Percentiles rank a stretch among this genome's conserved stretches.
Conservation (phyloP, 2,329 filamentous ascomycete genomes). For the Fusarium sp. region DNA sequence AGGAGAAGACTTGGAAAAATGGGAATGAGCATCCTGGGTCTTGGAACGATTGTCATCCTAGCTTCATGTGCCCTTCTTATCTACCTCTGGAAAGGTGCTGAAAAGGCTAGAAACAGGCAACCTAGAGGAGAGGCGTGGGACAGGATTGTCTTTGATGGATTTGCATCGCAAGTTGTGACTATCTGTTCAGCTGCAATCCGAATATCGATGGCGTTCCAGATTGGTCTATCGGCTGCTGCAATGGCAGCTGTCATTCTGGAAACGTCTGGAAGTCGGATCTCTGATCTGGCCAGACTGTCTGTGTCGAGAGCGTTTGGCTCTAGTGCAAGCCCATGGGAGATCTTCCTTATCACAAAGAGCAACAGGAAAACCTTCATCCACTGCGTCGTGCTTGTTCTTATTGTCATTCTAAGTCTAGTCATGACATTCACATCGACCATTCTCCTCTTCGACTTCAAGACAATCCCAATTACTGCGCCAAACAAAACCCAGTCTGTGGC, state of each 20-base stretch:
- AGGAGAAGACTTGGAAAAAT: not conserved
- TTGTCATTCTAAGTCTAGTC: not conserved
- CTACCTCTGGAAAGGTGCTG: constrained; percentile 21
- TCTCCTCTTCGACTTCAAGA: constrained; percentile 19
- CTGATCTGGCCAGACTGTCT: constrained; percentile 2
- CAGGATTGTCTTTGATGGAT: not conserved
- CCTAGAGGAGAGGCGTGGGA: constrained; percentile 10
- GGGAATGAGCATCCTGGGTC: rapidly evolving
- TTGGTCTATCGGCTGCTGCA: constrained; percentile 6
- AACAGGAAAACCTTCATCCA: rapidly evolving
- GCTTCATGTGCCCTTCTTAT: constrained; percentile 10
- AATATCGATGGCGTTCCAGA: constrained; percentile 5
- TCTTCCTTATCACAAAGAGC: not conserved
- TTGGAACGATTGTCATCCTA: constrained; percentile 5
- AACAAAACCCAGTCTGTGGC: not conserved
- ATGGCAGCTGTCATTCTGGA: constrained; percentile 24
- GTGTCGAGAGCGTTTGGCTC: not conserved
- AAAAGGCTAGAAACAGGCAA: not conserved
- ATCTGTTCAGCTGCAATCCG: constrained; percentile 22
- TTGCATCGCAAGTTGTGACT: constrained; percentile 5
- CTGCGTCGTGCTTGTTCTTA: not conserved
- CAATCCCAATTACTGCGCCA: not conserved
- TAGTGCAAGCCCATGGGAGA: not conserved
- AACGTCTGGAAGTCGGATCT: not conserved
- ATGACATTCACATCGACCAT: constrained; percentile 26